Conservation (phyloP, 306 rosid species). For the Acacia acuminata region DNA sequence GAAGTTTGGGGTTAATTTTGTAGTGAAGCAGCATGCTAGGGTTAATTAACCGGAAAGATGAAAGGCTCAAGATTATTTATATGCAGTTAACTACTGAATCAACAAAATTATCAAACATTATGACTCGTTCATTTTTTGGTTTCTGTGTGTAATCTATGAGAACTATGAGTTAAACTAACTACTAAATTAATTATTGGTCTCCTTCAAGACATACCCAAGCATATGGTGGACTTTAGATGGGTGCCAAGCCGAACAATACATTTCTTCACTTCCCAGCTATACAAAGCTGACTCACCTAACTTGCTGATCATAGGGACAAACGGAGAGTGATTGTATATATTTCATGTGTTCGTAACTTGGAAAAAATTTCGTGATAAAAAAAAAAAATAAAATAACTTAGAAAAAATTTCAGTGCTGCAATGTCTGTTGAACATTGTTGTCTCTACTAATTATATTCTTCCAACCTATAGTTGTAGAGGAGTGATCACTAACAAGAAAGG, state of each 20-base stretch:
- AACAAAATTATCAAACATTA: not conserved
- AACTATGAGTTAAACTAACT: not conserved
- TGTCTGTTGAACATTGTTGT: not conserved
- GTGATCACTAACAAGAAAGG: not conserved
- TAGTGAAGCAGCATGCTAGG: too few relatives aligned
- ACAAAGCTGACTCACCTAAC: not conserved
- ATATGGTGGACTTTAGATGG: not conserved
- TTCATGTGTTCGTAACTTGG: not conserved
- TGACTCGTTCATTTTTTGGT: not conserved
- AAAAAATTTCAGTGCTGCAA: not conserved
- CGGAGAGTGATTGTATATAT: too few relatives aligned
- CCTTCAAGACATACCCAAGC: not conserved
- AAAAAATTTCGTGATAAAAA: too few relatives aligned
- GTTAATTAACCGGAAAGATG: not conserved
- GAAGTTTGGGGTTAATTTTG: too few relatives aligned
- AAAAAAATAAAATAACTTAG: too few relatives aligned
- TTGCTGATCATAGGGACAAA: not conserved
- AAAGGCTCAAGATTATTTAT: not conserved
- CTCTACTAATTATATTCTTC: not conserved
- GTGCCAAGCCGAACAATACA: not conserved
- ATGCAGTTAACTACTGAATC: not conserved
- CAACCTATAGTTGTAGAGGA: not conserved
- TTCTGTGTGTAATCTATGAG: not conserved
- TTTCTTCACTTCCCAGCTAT: not conserved
- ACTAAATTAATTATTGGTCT: not conserved